Evolutionary conservation across 2,329 filamentous ascomycete genomes (phyloP), one percentile per base, ranked within the genome.

Genomic region (Aspergillus puulaauensis): DNA sequence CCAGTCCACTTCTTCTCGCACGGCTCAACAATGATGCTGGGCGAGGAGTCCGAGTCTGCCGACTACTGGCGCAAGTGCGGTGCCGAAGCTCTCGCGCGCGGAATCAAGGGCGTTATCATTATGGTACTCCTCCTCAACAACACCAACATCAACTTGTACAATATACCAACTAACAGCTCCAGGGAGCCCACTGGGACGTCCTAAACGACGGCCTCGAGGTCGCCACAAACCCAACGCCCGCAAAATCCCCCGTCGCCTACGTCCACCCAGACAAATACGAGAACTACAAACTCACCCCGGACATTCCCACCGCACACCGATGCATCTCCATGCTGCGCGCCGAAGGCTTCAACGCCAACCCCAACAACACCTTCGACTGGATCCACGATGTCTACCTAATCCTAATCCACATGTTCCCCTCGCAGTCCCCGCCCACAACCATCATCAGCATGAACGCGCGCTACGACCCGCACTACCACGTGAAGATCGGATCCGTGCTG

Each of bases 311-410:
- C 9, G 80, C 78, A 0, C 70, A 80, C 17, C 73, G 75, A 8
- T 83, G 82, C 66, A 77, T 87, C 46, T 63, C 71, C 0, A 73
- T 84, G 52, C 77, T 89, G 2, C 62, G 71, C 4, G 66, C 69
- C 2, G 77, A 79, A 2, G 85, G 86, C 8, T 83, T 89, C 71
- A 76, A 83, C 35, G 83, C 80, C 1, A 67, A 71, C 4, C 73
- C 70, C 1, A 86, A 89, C 66, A 64, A 77, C 0, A 77, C 67
- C 0, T 90, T 90, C 62, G 83, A 89, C 66, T 90, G 86, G 87
- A 89, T 90, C 68, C 86, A 90, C 75, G 87, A 90, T 70, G 88
- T 85, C 0, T 90, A 85, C 66, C 79, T 90, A 3, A 82, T 90
- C 56, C 75, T 89, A 8, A 87, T 89, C 67, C 79, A 86, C 54